Conservation (phyloP, 495 filamentous ascomycete genomes). For the Hyaloscypha hepaticicola region DNA sequence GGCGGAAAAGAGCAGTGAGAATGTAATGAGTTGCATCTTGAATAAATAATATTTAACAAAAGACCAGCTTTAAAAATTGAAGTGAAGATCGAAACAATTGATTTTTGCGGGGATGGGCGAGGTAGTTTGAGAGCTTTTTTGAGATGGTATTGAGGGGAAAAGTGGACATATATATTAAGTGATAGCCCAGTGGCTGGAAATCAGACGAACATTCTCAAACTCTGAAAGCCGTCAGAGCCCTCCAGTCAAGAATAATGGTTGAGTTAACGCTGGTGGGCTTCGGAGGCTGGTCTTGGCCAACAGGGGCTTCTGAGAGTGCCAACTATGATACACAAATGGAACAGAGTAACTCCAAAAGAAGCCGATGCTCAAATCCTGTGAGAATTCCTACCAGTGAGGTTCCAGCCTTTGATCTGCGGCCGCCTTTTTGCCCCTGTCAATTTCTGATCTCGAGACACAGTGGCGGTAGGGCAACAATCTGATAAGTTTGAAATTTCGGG, state of each 20-base stretch:
- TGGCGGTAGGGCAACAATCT: neutral
- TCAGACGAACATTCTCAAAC: neutral
- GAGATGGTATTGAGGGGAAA: neutral
- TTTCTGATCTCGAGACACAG: neutral
- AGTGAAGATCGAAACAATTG: neutral
- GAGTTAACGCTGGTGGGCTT: neutral
- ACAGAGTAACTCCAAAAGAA: neutral
- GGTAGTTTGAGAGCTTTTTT: neutral
- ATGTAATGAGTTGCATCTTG: slow-evolving; percentile 13
- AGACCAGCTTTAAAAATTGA: neutral
- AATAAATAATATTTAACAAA: slow-evolving; percentile 3
- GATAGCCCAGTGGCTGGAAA: neutral
- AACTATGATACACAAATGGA: slow-evolving; percentile 1
- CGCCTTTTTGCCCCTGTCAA: neutral
- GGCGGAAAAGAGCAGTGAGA: slow-evolving; percentile 4
- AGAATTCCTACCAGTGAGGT: neutral
- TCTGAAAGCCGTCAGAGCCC: neutral
- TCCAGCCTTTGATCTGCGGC: neutral
- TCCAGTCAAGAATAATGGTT: neutral
- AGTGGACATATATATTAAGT: neutral
- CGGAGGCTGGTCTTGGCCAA: neutral
- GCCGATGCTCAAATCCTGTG: neutral
- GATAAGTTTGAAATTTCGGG: neutral
- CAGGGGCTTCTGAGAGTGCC: neutral
- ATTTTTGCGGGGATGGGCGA: neutral